Base-by-base conservation (phyloP, 257 asterid genomes). In the Lithospermum erythrorhizon region DNA sequence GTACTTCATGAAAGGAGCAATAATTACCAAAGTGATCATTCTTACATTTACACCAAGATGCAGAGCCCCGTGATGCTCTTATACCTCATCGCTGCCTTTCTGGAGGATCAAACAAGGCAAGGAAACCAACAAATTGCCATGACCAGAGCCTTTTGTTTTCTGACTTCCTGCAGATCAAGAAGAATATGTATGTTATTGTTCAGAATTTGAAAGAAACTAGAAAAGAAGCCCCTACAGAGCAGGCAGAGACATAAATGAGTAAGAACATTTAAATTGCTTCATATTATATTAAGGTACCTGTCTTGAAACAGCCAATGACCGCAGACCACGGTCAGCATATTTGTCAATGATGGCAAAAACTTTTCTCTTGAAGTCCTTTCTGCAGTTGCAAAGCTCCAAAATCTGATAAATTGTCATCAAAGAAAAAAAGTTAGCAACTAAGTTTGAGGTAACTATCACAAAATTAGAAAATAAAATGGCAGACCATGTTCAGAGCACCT, bases 31-130 rank as follows among this genome's bases (percentile, higher is more conserved):
- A n/a, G 98, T 91, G 71, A 91, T 91, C 98, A 91, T 91, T 60
- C 88, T 91, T 37, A 91, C 98, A 63, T 91, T 91, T 24, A 91
- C 95, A 68, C 98, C 98, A 54, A 91, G 96, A 61, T 91, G 81
- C 55, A 91, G 86, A 55, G 96, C 98, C 63, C 90, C 79, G 53
- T 95, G 93, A 65, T n/a, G n/a, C n/a, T n/a, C n/a, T n/a, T n/a
- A n/a, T n/a, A n/a, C n/a, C n/a, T n/a, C n/a, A n/a, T n/a, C n/a
- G n/a, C n/a, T 91, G 98, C 66, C 98, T 76, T n/a, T n/a, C n/a
- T 5, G 98, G 98, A 69, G 98, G 98, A 68, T 91, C 98, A 61
- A 91, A 91, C n/a, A 91, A 94, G 57, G 96, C 83, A n/a, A 91
- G 61, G 68, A 91, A 78, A 64, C 98, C 98, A 64, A 91, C 81